Percentiles rank a stretch among this genome's conserved stretches.
Evolutionary conservation across 805 yeast species (phyloP).

Genomic region (Priceomyces haplophilus): DNA sequence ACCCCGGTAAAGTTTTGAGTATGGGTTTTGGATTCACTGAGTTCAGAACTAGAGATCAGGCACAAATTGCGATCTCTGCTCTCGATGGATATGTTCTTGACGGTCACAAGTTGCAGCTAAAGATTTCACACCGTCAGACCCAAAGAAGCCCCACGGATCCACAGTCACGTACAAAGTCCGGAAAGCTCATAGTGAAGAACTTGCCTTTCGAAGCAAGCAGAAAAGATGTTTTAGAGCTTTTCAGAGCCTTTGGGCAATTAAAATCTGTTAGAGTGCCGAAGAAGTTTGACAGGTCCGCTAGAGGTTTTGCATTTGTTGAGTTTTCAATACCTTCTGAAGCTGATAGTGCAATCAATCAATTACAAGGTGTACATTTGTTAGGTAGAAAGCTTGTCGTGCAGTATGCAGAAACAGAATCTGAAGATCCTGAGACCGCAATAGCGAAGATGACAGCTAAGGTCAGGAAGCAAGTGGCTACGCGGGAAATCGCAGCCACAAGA

Average conservation of each 20-base stretch:
- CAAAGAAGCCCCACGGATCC: constrained; percentile 19
- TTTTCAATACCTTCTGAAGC: constrained; percentile 84
- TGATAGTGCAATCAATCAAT: constrained; percentile 86
- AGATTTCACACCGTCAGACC: constrained; percentile 74
- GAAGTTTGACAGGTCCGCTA: constrained; percentile 90
- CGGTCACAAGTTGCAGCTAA: constrained; percentile 87
- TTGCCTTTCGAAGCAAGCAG: constrained; percentile 95
- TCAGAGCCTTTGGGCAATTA: constrained; percentile 91
- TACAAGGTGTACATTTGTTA: constrained; percentile 92
- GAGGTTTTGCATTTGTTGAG: constrained; percentile 98
- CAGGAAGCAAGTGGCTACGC: constrained; percentile 72
- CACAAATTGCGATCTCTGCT: constrained; percentile 67
- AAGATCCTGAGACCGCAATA: constrained; percentile 85
- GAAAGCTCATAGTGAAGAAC: constrained; percentile 90
- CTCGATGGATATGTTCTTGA: constrained; percentile 77
- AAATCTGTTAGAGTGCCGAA: constrained; percentile 94
- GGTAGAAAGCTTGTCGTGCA: constrained; percentile 95
- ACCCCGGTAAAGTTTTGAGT: constrained; percentile 62
- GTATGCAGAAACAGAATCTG: constrained; percentile 80
- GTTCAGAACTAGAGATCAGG: constrained; percentile 74
- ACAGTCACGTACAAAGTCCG: constrained; percentile 43
- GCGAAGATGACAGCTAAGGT: constrained; percentile 87
- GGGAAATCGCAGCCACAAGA: constrained; percentile 67
- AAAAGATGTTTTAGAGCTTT: constrained; percentile 87
- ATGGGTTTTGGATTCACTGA: constrained; percentile 99